Percentiles rank a stretch among this genome's conserved stretches.
Conservation (phyloP, 31 red algal species). For the Porphyra umbilicalis region DNA sequence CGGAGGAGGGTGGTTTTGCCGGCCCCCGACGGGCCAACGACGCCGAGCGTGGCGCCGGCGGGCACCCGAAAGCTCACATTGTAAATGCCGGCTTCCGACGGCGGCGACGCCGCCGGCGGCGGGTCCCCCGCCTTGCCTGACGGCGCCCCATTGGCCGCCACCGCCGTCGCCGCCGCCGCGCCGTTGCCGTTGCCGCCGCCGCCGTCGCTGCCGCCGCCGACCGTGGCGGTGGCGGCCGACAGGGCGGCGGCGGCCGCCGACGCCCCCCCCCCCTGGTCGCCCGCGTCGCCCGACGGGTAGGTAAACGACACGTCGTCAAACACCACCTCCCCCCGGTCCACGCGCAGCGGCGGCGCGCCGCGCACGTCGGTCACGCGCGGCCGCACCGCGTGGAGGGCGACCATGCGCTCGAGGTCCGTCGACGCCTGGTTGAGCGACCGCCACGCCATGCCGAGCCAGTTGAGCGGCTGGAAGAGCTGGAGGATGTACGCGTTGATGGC, state of each 20-base stretch:
- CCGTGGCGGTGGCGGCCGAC: neutral
- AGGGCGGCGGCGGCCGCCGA: neutral
- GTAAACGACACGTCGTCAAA: conserved; percentile 84
- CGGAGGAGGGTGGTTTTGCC: conserved; percentile 45
- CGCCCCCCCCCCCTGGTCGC: neutral
- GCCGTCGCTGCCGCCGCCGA: too few species aligned
- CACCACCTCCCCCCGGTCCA: conserved; percentile 23
- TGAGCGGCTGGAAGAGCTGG: conserved; percentile 77
- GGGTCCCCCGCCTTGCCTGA: neutral
- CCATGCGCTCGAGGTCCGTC: conserved; percentile 36
- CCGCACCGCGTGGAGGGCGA: conserved; percentile 3
- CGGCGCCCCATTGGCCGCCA: neutral
- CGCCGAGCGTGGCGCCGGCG: conserved; percentile 19
- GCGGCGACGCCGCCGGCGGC: neutral
- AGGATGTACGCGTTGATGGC: conserved; percentile 57
- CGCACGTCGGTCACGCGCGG: conserved; percentile 44
- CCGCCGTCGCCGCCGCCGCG: too few species aligned
- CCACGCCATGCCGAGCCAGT: conserved; percentile 53
- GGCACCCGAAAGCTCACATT: conserved; percentile 27
- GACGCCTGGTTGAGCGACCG: neutral
- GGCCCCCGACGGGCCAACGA: conserved; percentile 31
- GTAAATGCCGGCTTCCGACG: neutral
- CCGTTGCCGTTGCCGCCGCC: too few species aligned
- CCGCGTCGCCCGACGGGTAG: conserved; percentile 5
- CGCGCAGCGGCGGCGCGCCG: conserved; percentile 23